Evolutionary conservation across 2,329 filamentous ascomycete species (phyloP).

Genomic region (Alternaria longipes): DNA sequence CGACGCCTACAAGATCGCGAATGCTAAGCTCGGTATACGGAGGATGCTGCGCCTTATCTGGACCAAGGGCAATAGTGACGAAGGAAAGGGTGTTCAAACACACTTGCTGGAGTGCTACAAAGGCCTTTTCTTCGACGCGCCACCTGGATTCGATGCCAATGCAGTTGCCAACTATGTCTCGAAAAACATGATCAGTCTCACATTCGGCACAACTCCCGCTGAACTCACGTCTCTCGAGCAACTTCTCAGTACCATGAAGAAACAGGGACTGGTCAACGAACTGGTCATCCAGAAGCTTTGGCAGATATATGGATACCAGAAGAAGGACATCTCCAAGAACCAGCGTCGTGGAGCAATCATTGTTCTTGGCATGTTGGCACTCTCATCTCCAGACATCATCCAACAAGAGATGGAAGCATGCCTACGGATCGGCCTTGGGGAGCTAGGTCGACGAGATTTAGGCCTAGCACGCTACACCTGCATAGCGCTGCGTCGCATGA

Average conservation of each 20-base stretch:
- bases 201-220: constrained; percentile 92
- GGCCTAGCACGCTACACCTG: constrained; percentile 95
- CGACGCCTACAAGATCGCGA: constrained; percentile 95
- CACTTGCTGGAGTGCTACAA: constrained; percentile 98
- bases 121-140: constrained; percentile 93
- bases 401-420: constrained; percentile 95
- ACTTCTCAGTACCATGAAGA: constrained; percentile 97
- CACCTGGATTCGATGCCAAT: constrained; percentile 84
- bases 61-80: constrained; percentile 99
- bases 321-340: constrained; percentile 84
- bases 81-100: constrained; percentile 96
- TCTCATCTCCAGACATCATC: constrained; percentile 90
- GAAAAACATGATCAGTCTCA: constrained; percentile 98
- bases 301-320: constrained; percentile 96
- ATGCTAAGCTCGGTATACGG: constrained; percentile 89
- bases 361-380: constrained; percentile 93
- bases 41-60: constrained; percentile 97
- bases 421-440: constrained; percentile 86
- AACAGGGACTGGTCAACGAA: constrained; percentile 84
- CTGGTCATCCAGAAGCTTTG: constrained; percentile 90
- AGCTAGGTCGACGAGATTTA: constrained; percentile 81
- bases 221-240: constrained; percentile 96
- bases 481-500: constrained; percentile 89
- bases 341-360: constrained; percentile 95
- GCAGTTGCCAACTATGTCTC: constrained; percentile 96